Percentiles rank a stretch among this genome's conserved stretches.
Conservation (phyloP, 2,329 filamentous ascomycete genomes). For the Pseudocercospora musae region DNA sequence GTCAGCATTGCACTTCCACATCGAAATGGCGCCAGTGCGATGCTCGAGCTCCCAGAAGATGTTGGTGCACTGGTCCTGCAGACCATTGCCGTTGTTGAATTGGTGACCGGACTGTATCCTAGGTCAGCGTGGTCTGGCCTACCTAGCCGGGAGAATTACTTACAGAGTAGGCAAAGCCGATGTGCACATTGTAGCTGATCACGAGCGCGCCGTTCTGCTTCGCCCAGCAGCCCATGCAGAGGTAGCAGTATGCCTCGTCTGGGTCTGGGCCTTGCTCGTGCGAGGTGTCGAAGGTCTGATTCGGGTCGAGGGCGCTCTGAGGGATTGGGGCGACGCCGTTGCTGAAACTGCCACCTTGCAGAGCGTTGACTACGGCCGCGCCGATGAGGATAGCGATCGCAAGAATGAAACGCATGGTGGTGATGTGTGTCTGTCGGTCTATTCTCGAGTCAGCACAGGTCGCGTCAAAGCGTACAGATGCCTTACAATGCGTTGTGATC, state of each 20-base stretch:
- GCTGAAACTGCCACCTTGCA: not conserved
- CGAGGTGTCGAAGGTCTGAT: not conserved
- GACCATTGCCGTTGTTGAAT: not conserved
- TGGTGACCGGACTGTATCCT: not conserved
- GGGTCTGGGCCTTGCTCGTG: not conserved
- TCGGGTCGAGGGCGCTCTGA: not conserved
- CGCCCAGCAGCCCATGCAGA: not conserved
- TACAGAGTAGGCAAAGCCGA: not conserved
- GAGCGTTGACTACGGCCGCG: not conserved
- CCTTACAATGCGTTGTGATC: not conserved
- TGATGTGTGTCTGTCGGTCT: not conserved
- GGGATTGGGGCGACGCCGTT: not conserved
- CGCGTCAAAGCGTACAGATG: not conserved
- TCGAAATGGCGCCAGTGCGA: not conserved
- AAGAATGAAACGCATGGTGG: not conserved
- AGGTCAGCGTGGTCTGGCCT: not conserved
- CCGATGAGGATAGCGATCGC: not conserved
- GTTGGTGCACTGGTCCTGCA: not conserved
- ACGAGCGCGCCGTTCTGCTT: not conserved
- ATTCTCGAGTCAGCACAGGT: not conserved
- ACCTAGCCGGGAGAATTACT: not conserved
- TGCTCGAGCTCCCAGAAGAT: not conserved
- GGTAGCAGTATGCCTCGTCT: not conserved
- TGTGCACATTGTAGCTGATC: not conserved
- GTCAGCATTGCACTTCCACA: not conserved